These are phyloP conservation scores for Fraxinus angustifolia DNA, from an alignment of 305 asterid genomes.

Conservation along the genomic window DNA sequence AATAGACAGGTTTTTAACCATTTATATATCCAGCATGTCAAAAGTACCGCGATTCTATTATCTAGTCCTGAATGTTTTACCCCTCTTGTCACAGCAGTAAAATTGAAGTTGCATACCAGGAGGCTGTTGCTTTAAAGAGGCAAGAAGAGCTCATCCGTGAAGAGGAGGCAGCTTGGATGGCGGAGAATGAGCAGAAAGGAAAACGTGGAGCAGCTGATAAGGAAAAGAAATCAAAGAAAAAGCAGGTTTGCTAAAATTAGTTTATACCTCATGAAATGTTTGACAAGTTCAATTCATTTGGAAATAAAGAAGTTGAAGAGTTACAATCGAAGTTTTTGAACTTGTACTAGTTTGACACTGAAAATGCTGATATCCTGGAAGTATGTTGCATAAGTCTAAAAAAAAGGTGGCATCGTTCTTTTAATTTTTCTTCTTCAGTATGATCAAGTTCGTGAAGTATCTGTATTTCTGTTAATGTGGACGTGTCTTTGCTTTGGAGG, in stretches of 20 bases:
- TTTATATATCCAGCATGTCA: background rate
- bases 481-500: background rate
- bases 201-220: conserved; percentile 68
- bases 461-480: background rate
- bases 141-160: conserved; percentile 99
- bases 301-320: background rate
- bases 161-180: conserved; percentile 83
- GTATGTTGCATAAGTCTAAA: background rate
- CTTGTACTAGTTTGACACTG: background rate
- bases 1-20: background rate
- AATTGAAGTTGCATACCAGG: conserved; percentile 93
- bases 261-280: background rate
- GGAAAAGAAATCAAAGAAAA: conserved; percentile 88
- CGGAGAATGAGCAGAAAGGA: conserved; percentile 72
- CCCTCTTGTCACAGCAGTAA: conserved; percentile 49
- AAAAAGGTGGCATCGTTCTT: background rate
- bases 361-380: background rate
- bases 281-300: background rate
- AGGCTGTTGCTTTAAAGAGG: conserved; percentile 89
- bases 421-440: background rate
- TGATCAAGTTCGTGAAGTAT: background rate
- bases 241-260: conserved; percentile 57
- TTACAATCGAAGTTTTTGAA: background rate
- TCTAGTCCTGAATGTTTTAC: background rate
- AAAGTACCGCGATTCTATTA: background rate